These are phyloP conservation scores for Phialophora chinensis DNA, from an alignment of 2,329 filamentous ascomycete species.

Conservation along the genomic window DNA sequence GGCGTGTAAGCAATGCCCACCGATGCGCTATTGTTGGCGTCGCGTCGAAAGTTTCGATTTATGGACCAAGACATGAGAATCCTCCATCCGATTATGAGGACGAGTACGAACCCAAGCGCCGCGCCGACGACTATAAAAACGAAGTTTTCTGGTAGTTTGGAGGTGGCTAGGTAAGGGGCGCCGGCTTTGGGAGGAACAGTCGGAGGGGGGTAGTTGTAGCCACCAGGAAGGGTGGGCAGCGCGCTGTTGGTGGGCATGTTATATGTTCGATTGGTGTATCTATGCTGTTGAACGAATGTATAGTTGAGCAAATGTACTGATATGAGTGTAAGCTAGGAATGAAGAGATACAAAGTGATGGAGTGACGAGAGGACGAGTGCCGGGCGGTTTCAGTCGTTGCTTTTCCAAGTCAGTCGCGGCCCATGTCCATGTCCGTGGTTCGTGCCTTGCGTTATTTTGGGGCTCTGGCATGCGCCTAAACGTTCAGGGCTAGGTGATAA, in stretches of 20 bases:
- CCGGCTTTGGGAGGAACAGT: conserved; percentile 80
- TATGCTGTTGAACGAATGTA: conserved; percentile 17
- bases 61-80: conserved; percentile 86
- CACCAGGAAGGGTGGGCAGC: conserved; percentile 62
- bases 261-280: conserved; percentile 6
- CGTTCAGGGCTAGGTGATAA: conserved; percentile 9
- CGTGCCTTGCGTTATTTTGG: conserved; percentile 22
- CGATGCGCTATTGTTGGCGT: conserved; percentile 71
- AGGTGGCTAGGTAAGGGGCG: conserved; percentile 91
- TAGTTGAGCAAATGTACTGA: neutral
- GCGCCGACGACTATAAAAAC: conserved; percentile 96
- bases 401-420: conserved; percentile 14
- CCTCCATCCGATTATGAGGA: conserved; percentile 86
- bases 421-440: neutral
- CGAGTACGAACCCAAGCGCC: conserved; percentile 79
- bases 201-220: conserved; percentile 70
- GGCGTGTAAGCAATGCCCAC: conserved; percentile 69
- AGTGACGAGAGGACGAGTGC: conserved; percentile 21
- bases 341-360: conserved; percentile 13
- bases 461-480: conserved; percentile 17
- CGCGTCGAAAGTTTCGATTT: conserved; percentile 86
- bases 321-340: conserved; percentile 2
- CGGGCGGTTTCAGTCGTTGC: conserved; percentile 20
- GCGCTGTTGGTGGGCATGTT: conserved; percentile 32
- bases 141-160: conserved; percentile 84